Evolutionary conservation across 1,139 yeast genomes (phyloP).

Genomic region (Lodderomyces beijingensis): DNA sequence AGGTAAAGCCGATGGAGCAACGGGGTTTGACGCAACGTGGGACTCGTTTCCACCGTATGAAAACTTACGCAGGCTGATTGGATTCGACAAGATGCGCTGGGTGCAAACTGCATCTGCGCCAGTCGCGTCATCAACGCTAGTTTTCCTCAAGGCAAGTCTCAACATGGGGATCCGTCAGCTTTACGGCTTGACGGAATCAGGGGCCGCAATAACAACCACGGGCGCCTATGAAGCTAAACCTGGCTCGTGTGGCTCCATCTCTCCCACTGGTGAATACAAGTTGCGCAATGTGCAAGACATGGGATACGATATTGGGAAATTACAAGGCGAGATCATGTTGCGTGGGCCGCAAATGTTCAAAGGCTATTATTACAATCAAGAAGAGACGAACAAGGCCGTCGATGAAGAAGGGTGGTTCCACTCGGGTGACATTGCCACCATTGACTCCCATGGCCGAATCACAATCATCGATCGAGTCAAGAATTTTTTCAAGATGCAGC

Average conservation of each 20-base stretch:
- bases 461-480: conserved; percentile 35
- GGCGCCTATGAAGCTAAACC: conserved; percentile 27
- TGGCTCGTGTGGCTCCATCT: conserved; percentile 32
- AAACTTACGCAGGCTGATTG: conserved; percentile 24
- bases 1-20: conserved; percentile 20
- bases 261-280: conserved; percentile 24
- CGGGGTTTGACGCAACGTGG: conserved; percentile 19
- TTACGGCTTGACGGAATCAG: conserved; percentile 37
- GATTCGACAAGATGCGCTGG: conserved; percentile 23
- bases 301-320: conserved; percentile 23
- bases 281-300: conserved; percentile 24
- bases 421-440: conserved; percentile 35
- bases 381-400: conserved; percentile 20
- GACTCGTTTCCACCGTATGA: conserved; percentile 24
- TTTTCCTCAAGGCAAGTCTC: conserved; percentile 30
- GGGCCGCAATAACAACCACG: conserved; percentile 28
- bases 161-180: conserved; percentile 32
- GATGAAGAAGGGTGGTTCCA: conserved; percentile 31
- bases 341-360: conserved; percentile 30
- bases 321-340: conserved; percentile 28
- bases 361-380: conserved; percentile 25
- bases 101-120: conserved; percentile 37
- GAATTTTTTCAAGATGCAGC: conserved; percentile 38
- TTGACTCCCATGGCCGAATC: conserved; percentile 21
- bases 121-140: conserved; percentile 27